These are phyloP conservation scores for Vigna hirtella DNA, from an alignment of 306 rosid species.

Conservation along the genomic window DNA sequence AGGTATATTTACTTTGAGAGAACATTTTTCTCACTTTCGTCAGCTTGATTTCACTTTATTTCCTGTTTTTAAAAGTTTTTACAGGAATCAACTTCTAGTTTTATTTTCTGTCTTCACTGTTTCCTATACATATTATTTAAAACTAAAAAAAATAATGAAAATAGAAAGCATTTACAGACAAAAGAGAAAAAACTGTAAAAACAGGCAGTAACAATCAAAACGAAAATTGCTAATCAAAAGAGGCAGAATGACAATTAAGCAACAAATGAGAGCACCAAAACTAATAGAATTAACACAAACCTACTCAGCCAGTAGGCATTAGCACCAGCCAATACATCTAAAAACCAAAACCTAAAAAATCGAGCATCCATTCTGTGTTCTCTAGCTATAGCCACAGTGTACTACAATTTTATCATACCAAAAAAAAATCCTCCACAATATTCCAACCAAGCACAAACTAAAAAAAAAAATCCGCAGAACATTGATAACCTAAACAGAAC, in stretches of 20 bases:
- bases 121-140: neutral
- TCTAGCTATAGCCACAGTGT: neutral
- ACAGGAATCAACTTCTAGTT: neutral
- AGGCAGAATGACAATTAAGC: neutral
- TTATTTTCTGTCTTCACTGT: neutral
- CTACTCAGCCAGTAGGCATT: neutral
- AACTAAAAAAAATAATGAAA: neutral
- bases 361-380: neutral
- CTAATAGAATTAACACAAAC: neutral
- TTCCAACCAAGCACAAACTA: neutral
- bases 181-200: neutral
- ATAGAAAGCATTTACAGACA: neutral
- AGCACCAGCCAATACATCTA: neutral
- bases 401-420: neutral
- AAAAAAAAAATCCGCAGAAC: neutral
- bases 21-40: neutral
- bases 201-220: neutral
- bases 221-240: neutral
- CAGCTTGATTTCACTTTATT: neutral
- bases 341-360: neutral
- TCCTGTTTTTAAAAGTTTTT: neutral
- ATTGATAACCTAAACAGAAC: neutral
- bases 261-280: neutral
- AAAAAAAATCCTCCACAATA: neutral
- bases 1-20: neutral